A percentile compares a stretch with the other conserved stretches of the same genome.
phyloP scores from a whole-genome alignment of 306 rosid genomes.

The Astragalus membranaceus region DNA sequence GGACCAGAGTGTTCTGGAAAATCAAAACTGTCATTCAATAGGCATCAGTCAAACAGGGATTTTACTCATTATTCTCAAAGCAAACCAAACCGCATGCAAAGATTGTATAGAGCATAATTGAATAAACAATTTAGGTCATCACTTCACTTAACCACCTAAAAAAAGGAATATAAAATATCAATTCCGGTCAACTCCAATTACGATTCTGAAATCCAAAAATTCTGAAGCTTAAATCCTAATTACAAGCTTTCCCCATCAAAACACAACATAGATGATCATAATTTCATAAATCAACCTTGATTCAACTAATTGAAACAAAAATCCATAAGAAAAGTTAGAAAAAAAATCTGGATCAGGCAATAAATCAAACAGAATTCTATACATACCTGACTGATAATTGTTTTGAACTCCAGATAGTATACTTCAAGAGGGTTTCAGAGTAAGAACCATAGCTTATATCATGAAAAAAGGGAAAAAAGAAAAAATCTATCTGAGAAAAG shows the following conservation, averaged over 20 bases:
- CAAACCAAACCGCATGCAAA: constrained; percentile 18
- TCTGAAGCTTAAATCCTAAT: too few species aligned
- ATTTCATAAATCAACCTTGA: neutral
- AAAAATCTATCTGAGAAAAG: neutral
- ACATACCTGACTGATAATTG: constrained; percentile 19
- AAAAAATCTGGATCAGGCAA: neutral
- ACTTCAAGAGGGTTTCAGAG: constrained; percentile 23
- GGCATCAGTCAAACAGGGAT: neutral
- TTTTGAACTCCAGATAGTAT: neutral
- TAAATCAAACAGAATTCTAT: neutral
- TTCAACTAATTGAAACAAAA: neutral
- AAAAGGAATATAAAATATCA: too few species aligned
- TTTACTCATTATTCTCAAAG: neutral
- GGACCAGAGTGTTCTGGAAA: neutral
- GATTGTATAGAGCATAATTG: neutral
- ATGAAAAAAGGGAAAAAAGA: neutral
- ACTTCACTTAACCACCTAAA: neutral
- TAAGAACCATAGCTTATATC: constrained; percentile 20
- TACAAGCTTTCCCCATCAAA: constrained; percentile 2
- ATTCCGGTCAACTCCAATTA: neutral
- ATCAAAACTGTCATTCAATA: neutral
- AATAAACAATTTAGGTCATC: neutral
- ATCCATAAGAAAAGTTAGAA: neutral
- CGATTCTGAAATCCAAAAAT: too few species aligned
- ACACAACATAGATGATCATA: constrained; percentile 3